phyloP scores from a whole-genome alignment of 2,329 filamentous ascomycete species.

The Knufia fluminis region DNA sequence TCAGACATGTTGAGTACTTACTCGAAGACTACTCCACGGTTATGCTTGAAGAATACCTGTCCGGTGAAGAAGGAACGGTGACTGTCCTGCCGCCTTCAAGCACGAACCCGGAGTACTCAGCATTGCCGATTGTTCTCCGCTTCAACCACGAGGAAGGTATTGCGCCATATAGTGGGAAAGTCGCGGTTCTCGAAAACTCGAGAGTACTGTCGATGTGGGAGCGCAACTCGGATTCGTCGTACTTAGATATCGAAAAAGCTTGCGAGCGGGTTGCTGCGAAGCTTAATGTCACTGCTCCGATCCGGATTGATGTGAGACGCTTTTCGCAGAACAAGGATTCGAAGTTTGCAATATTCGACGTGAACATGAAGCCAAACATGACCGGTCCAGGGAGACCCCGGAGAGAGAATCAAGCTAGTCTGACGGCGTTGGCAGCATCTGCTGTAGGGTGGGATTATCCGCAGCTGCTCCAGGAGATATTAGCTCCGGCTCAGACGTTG shows the following conservation, averaged over 20 bases:
- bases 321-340: conserved; percentile 24
- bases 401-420: conserved; percentile 40
- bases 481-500: conserved; percentile 23
- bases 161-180: conserved; percentile 41
- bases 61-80: conserved; percentile 42
- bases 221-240: conserved; percentile 26
- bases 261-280: conserved; percentile 34
- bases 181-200: conserved; percentile 43
- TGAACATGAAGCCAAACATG: conserved; percentile 47
- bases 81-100: conserved; percentile 43
- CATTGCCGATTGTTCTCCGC: conserved; percentile 37
- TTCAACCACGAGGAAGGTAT: conserved; percentile 42
- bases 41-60: conserved; percentile 42
- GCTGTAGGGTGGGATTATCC: conserved; percentile 37
- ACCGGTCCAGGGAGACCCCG: conserved; percentile 41
- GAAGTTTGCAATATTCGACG: conserved; percentile 41
- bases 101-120: conserved; percentile 30
- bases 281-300: conserved; percentile 36
- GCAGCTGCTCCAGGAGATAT: conserved; percentile 30
- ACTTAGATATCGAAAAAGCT: conserved; percentile 28
- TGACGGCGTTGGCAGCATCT: conserved; percentile 37
- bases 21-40: conserved; percentile 31
- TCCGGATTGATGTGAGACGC: conserved; percentile 40
- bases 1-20: conserved; percentile 28
- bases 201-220: conserved; percentile 29